Evolutionary conservation across 2,329 filamentous ascomycete genomes (phyloP), one percentile per base, ranked within the genome.

Genomic region (Alternaria burnsii): DNA sequence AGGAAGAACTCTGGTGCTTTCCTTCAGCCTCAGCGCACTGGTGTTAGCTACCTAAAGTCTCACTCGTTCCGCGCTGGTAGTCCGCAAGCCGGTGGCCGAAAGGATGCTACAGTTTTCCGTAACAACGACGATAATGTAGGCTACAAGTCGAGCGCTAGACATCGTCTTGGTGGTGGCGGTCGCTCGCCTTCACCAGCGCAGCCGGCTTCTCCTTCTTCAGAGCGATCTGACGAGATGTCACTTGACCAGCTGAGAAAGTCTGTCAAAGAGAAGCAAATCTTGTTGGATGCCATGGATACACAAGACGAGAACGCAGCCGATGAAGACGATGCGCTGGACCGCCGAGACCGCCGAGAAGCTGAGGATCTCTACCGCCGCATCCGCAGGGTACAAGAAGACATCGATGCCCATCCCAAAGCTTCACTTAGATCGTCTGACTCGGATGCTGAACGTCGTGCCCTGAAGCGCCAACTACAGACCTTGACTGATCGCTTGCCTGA

Each of bases 21-120:
- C 70, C 83, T 99, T 62, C 88, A 98, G 61, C 94, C 95, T 4
- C 95, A 98, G 76, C 94, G 93, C 81, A 98, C 95, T 11, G 95
- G 95, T n/a, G 94, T 99, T 18, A 98, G 94, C 81, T 98, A 98
- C 73, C 86, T 98, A 71, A 99, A 99, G 81, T 94, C 88, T 56
- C 94, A 97, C 70, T 99, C 95, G 0, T 97, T 99, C 84, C 88
- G 89, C 58, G 87, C 88, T 16, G 85, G 85, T 28, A 85, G 84
- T 36, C 85, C 86, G 2, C 81, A 85, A 50, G 83, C 83, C 44
- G 82, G 82, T 44, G 87, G 86, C 38, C 91, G 94, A 50, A 98
- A 98, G 78, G 95, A 99, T 81, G 95, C 91, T 3, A 99, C 95
- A 0, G 91, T 98, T 3, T 99, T 94, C 81, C 94, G 96, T 75